Percentiles rank a stretch among this genome's conserved stretches.
phyloP scores from a whole-genome alignment of 495 filamentous ascomycete genomes.

The Penicillium mononematosum region DNA sequence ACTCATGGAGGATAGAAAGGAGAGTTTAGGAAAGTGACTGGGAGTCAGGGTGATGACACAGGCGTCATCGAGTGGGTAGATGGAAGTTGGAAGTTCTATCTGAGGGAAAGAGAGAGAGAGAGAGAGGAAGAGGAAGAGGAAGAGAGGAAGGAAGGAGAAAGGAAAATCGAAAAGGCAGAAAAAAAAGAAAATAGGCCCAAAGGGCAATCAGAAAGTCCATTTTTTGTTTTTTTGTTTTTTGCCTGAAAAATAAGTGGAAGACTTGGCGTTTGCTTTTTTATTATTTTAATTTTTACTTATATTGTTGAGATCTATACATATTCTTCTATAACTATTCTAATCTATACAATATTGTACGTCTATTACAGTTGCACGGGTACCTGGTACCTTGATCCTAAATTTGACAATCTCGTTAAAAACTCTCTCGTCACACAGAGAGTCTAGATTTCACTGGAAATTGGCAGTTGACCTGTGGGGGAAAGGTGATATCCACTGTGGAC shows the following conservation, averaged over 20 bases:
- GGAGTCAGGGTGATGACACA: neutral
- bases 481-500: neutral
- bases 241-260: slow-evolving; percentile 2
- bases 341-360: too few relatives aligned
- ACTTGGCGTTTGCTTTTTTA: slow-evolving; percentile 1
- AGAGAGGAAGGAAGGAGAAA: slow-evolving; percentile 10
- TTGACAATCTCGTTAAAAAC: neutral
- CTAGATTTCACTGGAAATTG: slow-evolving; percentile 11
- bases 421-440: slow-evolving; percentile 1
- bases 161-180: slow-evolving; percentile 10
- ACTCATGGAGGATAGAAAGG: slow-evolving; percentile 38
- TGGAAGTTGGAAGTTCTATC: slow-evolving; percentile 4
- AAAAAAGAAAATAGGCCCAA: slow-evolving; percentile 13
- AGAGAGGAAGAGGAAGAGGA: neutral
- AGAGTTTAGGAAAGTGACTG: neutral
- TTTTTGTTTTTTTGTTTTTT: slow-evolving; percentile 6
- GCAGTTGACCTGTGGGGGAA: slow-evolving; percentile 11
- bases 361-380: slow-evolving; percentile 16
- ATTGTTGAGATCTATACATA: neutral
- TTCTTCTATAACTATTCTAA: neutral
- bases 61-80: slow-evolving; percentile 1
- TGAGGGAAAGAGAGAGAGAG: slow-evolving; percentile 12
- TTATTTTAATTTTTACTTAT: neutral
- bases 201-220: slow-evolving; percentile 14
- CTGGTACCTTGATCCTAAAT: slow-evolving; percentile 21